Conservation (phyloP, 805 yeast genomes). For the Wilhelminamyces savonicus region DNA sequence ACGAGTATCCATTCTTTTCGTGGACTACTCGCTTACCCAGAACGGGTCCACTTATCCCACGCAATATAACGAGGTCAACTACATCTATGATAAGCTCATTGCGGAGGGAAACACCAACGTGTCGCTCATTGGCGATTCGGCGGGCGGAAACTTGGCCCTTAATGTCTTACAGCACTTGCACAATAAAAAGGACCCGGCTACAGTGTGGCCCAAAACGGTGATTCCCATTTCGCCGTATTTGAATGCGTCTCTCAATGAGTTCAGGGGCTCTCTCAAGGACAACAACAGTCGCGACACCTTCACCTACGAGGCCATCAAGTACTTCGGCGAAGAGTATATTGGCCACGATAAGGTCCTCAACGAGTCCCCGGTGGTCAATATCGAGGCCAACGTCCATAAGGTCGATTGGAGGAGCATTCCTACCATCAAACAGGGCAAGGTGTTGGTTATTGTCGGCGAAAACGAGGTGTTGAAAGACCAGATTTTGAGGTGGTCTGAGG, state of each 20-base stretch:
- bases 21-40: slow-evolving; percentile 5
- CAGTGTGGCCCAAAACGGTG: slow-evolving; percentile 3
- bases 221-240: slow-evolving; percentile 6
- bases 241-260: slow-evolving; percentile 1
- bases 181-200: neutral
- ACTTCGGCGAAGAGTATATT: slow-evolving; percentile 5
- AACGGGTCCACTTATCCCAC: slow-evolving; percentile 2
- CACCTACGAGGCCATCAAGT: neutral
- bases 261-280: slow-evolving; percentile 1
- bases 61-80: slow-evolving; percentile 3
- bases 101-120: slow-evolving; percentile 5
- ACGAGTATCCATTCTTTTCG: slow-evolving; percentile 2
- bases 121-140: slow-evolving; percentile 5
- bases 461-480: slow-evolving; percentile 6
- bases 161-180: slow-evolving; percentile 1
- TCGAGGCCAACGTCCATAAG: slow-evolving; percentile 1
- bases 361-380: slow-evolving; percentile 2
- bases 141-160: slow-evolving; percentile 6
- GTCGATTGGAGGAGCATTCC: slow-evolving; percentile 4
- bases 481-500: slow-evolving; percentile 2
- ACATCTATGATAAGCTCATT: slow-evolving; percentile 4
- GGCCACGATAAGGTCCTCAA: neutral
- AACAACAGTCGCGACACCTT: slow-evolving; percentile 2
- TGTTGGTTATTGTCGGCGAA: slow-evolving; percentile 4
- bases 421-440: slow-evolving; percentile 2